Conservation (phyloP, 2,329 filamentous ascomycete genomes). For the Fusarium sp. region DNA sequence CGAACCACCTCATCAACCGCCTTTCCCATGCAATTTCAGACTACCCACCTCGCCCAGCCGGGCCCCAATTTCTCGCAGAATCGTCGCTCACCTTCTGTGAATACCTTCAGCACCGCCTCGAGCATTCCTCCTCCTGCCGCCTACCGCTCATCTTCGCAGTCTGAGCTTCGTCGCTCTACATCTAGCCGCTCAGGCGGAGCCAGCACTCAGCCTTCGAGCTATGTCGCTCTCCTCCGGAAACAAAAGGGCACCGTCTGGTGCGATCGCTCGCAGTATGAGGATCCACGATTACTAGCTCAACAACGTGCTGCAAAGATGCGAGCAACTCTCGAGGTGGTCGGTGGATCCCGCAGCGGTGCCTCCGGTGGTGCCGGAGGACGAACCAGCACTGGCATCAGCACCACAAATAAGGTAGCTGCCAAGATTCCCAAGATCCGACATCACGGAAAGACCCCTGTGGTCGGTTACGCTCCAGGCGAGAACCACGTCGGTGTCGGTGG, state of each 20-base stretch:
- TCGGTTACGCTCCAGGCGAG: constrained; percentile 82
- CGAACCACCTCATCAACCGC: constrained; percentile 71
- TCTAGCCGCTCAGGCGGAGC: constrained; percentile 80
- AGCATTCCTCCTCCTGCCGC: constrained; percentile 73
- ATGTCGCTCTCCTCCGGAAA: constrained; percentile 95
- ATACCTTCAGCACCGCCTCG: constrained; percentile 80
- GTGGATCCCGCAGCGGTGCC: constrained; percentile 64
- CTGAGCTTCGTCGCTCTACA: constrained; percentile 80
- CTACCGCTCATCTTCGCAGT: constrained; percentile 69
- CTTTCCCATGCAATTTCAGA: constrained; percentile 59
- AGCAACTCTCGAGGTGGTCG: constrained; percentile 86
- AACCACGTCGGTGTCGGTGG: constrained; percentile 83
- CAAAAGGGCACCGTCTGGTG: constrained; percentile 99
- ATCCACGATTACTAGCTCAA: constrained; percentile 85
- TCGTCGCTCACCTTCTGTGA: constrained; percentile 75
- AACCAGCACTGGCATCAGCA: constrained; percentile 74
- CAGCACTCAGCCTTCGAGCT: constrained; percentile 75
- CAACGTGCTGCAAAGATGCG: constrained; percentile 90
- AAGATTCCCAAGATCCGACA: constrained; percentile 96
- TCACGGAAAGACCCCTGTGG: constrained; percentile 83
- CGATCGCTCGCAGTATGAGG: constrained; percentile 92
- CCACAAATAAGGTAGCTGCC: constrained; percentile 77
- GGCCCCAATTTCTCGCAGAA: constrained; percentile 57
- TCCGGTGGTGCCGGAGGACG: constrained; percentile 59
- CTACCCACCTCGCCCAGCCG: constrained; percentile 54